A percentile compares a stretch with the other conserved stretches of the same genome.
Evolutionary conservation across 495 filamentous ascomycete species (phyloP).

Genomic region (Xylaria grammica): DNA sequence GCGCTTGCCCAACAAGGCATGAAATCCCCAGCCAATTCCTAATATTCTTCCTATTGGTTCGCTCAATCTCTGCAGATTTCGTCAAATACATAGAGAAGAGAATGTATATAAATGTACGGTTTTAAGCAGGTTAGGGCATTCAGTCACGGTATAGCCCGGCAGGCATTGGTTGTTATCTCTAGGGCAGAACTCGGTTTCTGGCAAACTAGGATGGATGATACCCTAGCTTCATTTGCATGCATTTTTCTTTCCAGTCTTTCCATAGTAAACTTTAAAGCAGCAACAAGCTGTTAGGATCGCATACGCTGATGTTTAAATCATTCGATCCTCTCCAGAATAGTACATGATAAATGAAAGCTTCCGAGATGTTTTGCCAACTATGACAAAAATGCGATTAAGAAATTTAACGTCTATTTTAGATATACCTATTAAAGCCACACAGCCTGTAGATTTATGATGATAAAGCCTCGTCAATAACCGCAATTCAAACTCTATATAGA

Average conservation of each 20-base stretch:
- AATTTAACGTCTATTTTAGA: too few species aligned
- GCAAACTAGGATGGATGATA: conserved; percentile 18
- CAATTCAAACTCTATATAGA: too few species aligned
- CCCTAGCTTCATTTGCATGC: conserved; percentile 7
- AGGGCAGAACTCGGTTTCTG: conserved; percentile 2
- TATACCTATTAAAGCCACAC: too few species aligned
- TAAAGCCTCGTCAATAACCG: too few species aligned
- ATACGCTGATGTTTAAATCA: too few species aligned
- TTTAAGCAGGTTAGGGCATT: neutral
- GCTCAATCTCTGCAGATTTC: neutral
- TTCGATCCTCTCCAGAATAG: neutral
- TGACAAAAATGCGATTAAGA: too few species aligned
- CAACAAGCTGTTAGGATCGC: too few species aligned
- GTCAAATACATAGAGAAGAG: neutral
- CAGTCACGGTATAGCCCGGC: neutral
- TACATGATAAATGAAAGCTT: neutral
- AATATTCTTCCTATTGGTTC: neutral
- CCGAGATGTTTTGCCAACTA: neutral
- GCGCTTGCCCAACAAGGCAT: neutral
- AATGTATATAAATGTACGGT: neutral
- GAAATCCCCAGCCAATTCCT: neutral
- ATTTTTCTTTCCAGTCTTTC: neutral
- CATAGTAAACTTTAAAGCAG: neutral
- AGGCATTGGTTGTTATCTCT: neutral
- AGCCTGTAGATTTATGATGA: too few species aligned